Evolutionary conservation across 2,329 filamentous ascomycete species (phyloP), one percentile per base, ranked within the genome.

Genomic region (Paecilomyces sp.): DNA sequence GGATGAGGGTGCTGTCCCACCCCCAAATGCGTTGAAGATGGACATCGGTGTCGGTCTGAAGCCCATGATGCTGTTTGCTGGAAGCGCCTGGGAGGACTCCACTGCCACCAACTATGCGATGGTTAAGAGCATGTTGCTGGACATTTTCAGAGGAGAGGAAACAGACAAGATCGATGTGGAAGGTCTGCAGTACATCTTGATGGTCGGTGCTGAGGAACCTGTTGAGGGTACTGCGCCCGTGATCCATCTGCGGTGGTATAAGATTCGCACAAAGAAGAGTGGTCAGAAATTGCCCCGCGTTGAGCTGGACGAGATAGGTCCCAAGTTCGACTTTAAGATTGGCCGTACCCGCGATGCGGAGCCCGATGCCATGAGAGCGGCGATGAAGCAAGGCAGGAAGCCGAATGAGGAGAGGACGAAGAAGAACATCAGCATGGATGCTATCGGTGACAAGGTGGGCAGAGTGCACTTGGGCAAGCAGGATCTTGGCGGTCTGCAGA

Each of bases 401-500:
- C 76, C 75, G 11, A 76, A 77, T 55, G 70, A 76, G 64, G 72
- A 82, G 69, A 80, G 78, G 77, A 88, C 88, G 62, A 97, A 96
- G 88, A 99, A 99, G 88, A 99, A 99, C 76, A 88, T 99, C 68
- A 85, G 87, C 58, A 95, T 90, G 60, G 92, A 97, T 74, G 77
- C 87, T 52, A 91, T 99, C 79, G 94, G 94, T 73, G 94, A 99
- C 78, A 97, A 97, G 87, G 83, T 97, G 64, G 94, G 93, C 64
- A 88, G 92, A 67, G 89, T 99, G 64, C 94, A 99, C 75, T 77
- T 96, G 61, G 91, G 90, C 70, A 91, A 88, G 80, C 92, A 97
- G 78, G 92, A 99, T 78, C 83, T 99, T 61, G 83, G 81, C 71
- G 85, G 89, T 68, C 77, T 99, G 76, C 94, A 99, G 81, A 95